Base-by-base conservation (phyloP, 1,139 yeast genomes). In the Blastobotrys serpentis region DNA sequence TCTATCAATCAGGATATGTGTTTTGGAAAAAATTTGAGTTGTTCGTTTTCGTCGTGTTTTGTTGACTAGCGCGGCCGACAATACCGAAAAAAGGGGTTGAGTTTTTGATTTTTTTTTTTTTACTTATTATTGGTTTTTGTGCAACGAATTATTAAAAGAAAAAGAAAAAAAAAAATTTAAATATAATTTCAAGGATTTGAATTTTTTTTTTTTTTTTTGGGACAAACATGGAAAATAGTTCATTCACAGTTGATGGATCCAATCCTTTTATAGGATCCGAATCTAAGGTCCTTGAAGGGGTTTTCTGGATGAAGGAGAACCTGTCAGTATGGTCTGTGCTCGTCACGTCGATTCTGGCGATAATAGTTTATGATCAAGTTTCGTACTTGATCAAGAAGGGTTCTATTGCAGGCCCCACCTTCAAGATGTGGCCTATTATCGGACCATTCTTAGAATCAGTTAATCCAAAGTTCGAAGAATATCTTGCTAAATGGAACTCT, bases 391-490 rank as follows among this genome's bases (percentile, higher is more conserved):
- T 78, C 48, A 81, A 81, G 56, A 92, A 92, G 70, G 97, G 97
- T 38, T 66, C 78, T 40, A 88, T 90, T 66, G 96, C 89, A 10
- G 98, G 98, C 21, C 98, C 98, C 18, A 68, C 72, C 42, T 79
- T 77, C 67, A 92, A 92, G 68, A 60, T 89, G 47, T 90, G 95
- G 89, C 98, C 98, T 1, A 75, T 92, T 48, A 90, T 92, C 59
- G 98, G 98, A 3, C 98, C 98, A 2, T 92, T 92, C 62, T 74
- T 92, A 67, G 98, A 92, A 66, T 84, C 95, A n/a, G 74, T 92
- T 64, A 92, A 92, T 71, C 98, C 98, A 26, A 90, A 90, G 68
- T 92, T 92, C 65, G 96, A 87, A 65, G 96, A 86, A 64, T 92
- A 92, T 69, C 75, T 79, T 66, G 87, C 87, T 48, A 92, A 92